Evolutionary conservation across 2,329 filamentous ascomycete genomes (phyloP).

Genomic region (Talaromyces albobiverticillius): DNA sequence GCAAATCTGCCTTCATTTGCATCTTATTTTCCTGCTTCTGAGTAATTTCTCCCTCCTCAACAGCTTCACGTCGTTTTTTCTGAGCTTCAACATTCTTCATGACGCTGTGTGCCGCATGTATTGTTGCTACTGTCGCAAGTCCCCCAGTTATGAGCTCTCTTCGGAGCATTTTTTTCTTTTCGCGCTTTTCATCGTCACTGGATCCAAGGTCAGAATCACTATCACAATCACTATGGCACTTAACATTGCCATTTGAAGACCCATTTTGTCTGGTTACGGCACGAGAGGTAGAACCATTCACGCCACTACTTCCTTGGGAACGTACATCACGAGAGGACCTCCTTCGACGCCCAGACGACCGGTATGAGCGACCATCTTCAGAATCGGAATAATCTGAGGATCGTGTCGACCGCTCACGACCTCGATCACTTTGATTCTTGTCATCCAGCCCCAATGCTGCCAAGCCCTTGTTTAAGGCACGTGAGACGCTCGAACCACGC

Average conservation of each 20-base stretch:
- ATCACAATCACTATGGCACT: slow-evolving; percentile 22
- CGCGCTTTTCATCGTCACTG: slow-evolving; percentile 61
- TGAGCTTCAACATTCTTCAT: slow-evolving; percentile 63
- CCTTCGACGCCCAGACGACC: slow-evolving; percentile 27
- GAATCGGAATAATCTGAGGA: slow-evolving; percentile 41
- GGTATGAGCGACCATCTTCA: slow-evolving; percentile 36
- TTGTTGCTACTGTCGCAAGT: slow-evolving; percentile 65
- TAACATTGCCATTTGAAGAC: slow-evolving; percentile 12
- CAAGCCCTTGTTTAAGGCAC: slow-evolving; percentile 44
- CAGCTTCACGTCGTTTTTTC: slow-evolving; percentile 56
- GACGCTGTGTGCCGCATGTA: slow-evolving; percentile 65
- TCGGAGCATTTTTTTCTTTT: slow-evolving; percentile 62
- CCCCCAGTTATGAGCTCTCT: slow-evolving; percentile 66
- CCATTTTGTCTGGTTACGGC: not conserved
- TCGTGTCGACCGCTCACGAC: slow-evolving; percentile 28
- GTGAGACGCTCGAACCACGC: slow-evolving; percentile 46
- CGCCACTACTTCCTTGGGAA: slow-evolving; percentile 24
- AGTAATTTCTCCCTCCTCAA: slow-evolving; percentile 63
- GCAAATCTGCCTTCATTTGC: slow-evolving; percentile 61
- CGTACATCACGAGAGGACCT: slow-evolving; percentile 45
- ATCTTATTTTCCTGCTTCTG: slow-evolving; percentile 61
- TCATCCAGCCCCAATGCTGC: slow-evolving; percentile 43
- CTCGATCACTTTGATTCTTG: slow-evolving; percentile 29
- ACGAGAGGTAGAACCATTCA: slow-evolving; percentile 25
- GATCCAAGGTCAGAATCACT: slow-evolving; percentile 53